phyloP scores from a whole-genome alignment of 352 stramenopile species.

The Phytophthora cactorum region DNA sequence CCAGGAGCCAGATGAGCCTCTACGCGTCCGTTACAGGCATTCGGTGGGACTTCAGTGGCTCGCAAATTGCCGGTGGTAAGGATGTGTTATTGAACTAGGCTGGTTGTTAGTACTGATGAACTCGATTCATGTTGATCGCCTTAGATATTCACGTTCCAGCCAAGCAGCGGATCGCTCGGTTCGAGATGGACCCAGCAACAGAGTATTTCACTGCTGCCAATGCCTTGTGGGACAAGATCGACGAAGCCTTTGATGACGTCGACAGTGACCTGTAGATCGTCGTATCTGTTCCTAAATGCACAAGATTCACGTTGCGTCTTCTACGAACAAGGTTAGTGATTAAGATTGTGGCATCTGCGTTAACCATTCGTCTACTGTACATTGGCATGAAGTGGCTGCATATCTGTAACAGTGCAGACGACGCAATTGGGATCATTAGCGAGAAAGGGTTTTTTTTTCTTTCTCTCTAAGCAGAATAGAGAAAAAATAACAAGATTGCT shows the following conservation, averaged over 20 bases:
- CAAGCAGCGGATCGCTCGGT: constrained; percentile 62
- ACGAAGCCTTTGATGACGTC: constrained; percentile 67
- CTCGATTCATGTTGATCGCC: background rate
- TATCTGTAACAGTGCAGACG: background rate
- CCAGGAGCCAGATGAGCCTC: constrained; percentile 79
- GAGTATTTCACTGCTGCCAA: constrained; percentile 69
- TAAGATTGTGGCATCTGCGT: too few species aligned
- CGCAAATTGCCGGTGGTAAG: constrained; percentile 55
- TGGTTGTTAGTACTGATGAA: background rate
- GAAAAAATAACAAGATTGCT: too few species aligned
- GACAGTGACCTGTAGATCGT: constrained; percentile 50
- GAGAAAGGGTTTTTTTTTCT: background rate
- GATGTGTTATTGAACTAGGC: background rate
- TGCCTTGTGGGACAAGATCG: constrained; percentile 71
- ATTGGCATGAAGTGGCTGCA: background rate
- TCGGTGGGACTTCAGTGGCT: constrained; percentile 76
- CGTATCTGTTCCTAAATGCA: background rate
- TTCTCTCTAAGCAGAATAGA: background rate
- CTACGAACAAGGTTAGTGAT: background rate
- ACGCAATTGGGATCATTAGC: background rate
- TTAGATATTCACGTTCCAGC: constrained; percentile 69
- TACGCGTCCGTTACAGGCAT: constrained; percentile 80
- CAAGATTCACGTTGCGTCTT: background rate
- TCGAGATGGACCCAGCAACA: constrained; percentile 61
- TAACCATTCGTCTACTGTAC: background rate